Evolutionary conservation across 441 rosid species (phyloP).

Genomic region (Manihot esculenta): DNA sequence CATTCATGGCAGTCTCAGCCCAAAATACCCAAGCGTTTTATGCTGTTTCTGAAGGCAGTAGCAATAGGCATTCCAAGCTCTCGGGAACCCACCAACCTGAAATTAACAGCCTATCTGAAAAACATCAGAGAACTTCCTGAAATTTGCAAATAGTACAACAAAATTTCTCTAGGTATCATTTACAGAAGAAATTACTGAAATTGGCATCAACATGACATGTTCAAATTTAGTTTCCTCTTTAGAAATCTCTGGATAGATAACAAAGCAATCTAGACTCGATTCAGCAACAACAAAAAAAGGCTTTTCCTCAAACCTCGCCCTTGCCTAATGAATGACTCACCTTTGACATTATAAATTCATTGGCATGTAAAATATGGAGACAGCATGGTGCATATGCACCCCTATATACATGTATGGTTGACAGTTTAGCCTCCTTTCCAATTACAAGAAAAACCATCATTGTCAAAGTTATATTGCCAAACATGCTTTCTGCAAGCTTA

Average conservation of each 20-base stretch:
- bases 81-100: slow-evolving; percentile 60
- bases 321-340: background rate
- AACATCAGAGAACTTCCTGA: too few relatives aligned
- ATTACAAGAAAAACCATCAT: too few relatives aligned
- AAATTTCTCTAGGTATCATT: too few relatives aligned
- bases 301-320: background rate
- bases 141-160: too few relatives aligned
- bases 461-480: background rate
- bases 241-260: background rate
- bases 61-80: slow-evolving; percentile 65
- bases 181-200: too few relatives aligned
- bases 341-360: too few relatives aligned
- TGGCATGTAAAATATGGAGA: too few relatives aligned
- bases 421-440: background rate
- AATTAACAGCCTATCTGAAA: slow-evolving; percentile 92
- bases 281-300: too few relatives aligned
- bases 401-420: background rate
- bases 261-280: background rate
- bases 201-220: background rate
- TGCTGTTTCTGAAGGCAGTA: slow-evolving; percentile 49
- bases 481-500: background rate
- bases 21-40: slow-evolving; percentile 65
- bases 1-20: slow-evolving; percentile 51
- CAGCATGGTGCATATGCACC: too few relatives aligned
- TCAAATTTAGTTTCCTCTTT: background rate